Conservation (phyloP, 345 rosid genomes). For the Eucalyptus grandis region DNA sequence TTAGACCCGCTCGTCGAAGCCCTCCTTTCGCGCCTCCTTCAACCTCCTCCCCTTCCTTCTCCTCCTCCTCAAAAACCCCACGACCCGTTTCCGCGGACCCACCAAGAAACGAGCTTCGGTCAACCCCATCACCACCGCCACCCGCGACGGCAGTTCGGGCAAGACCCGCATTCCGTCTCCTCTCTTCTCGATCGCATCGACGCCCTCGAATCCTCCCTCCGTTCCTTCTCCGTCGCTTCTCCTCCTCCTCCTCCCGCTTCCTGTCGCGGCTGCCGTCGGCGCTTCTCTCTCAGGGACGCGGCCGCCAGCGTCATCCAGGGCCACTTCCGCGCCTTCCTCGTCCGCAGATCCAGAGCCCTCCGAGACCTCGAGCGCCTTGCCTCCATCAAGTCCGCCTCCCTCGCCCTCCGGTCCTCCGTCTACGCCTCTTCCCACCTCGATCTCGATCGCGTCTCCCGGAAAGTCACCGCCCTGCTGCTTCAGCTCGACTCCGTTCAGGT, state of each 20-base stretch:
- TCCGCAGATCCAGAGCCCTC: constrained; percentile 65
- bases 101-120: neutral
- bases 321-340: constrained; percentile 71
- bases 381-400: constrained; percentile 43
- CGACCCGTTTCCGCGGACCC: neutral
- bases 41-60: constrained; percentile 8
- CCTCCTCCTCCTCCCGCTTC: constrained; percentile 24
- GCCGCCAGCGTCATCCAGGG: constrained; percentile 82
- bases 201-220: constrained; percentile 8
- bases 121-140: neutral
- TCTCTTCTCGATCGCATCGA: constrained; percentile 13
- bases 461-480: constrained; percentile 55
- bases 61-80: constrained; percentile 14
- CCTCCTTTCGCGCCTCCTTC: constrained; percentile 27
- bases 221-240: constrained; percentile 22
- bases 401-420: constrained; percentile 51
- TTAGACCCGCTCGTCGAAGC: constrained; percentile 44
- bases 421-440: constrained; percentile 32
- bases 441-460: constrained; percentile 29
- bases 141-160: constrained; percentile 1
- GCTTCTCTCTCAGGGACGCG: constrained; percentile 33
- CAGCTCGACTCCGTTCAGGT: constrained; percentile 82
- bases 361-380: constrained; percentile 80
- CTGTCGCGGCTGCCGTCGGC: neutral
- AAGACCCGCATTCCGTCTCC: constrained; percentile 15